Base-by-base conservation (phyloP, 1,284 basidiomycete species). In the Apiotrichum siamense region DNA sequence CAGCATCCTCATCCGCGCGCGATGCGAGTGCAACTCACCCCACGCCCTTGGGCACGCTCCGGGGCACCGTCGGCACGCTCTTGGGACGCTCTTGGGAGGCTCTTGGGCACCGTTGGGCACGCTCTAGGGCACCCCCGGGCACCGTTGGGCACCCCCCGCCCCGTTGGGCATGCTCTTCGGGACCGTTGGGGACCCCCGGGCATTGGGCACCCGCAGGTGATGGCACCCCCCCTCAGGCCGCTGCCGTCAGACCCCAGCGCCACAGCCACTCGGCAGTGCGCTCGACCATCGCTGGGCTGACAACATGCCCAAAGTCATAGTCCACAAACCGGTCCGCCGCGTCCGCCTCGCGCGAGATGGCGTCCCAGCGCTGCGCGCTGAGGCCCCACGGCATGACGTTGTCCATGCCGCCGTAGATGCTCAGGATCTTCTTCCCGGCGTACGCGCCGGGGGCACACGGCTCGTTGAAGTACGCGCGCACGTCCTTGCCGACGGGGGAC, bases 401-500 rank as follows among this genome's bases (percentile, higher is more conserved):
- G 53, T 78, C 77, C 2, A 64, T 64, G 23, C 38, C 59, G 0
- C 77, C 86, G 1, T 82, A 82, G 4, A 88, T 67, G 0, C 85
- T 80, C 6, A 88, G 75, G 17, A 89, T 78, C 62, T 80, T 81
- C 73, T 86, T 87, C 0, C 80, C 81, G 1, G 76, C 53, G 67
- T 85, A 88, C 27, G 36, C 18, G n/a, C 33, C 47, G 3, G 37
- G 21, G 3, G 40, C 20, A 10, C 33, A 26, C 3, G 32, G 35
- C 17, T n/a, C 24, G 20, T 26, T 4, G 23, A 39, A 45, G 43
- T 23, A 53, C 26, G 17, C 11, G 9, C 20, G 24, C 12, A 45
- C 27, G 20, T 33, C 37, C 9, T 21, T 11, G n/a, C 47, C 48
- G 11, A 37, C 23, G 24, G 33, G 20, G 21, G 33, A 13, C 6